These are phyloP conservation scores for Starmera dryadoides DNA, from an alignment of 805 yeast genomes.

Conservation along the genomic window DNA sequence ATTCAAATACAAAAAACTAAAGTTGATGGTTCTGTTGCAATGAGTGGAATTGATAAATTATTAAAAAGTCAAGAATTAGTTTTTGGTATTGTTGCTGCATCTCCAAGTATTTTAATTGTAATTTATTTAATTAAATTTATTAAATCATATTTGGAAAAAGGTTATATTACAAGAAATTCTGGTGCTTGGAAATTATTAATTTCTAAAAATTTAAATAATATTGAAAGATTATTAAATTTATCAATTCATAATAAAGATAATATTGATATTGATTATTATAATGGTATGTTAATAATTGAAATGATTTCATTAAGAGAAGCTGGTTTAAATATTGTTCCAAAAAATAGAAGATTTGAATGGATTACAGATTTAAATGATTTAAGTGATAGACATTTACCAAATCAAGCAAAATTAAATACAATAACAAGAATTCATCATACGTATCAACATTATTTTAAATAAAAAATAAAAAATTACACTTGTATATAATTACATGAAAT, in stretches of 20 bases:
- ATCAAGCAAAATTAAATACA: slow-evolving; percentile 35
- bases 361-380: slow-evolving; percentile 56
- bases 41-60: slow-evolving; percentile 84
- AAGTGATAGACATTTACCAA: slow-evolving; percentile 30
- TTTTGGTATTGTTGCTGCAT: slow-evolving; percentile 85
- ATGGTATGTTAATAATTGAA: slow-evolving; percentile 65
- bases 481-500: neutral
- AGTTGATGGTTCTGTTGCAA: slow-evolving; percentile 89
- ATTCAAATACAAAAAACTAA: slow-evolving; percentile 95
- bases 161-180: slow-evolving; percentile 20
- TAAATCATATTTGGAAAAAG: slow-evolving; percentile 25
- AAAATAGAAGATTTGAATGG: slow-evolving; percentile 45
- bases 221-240: slow-evolving; percentile 45
- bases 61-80: slow-evolving; percentile 88
- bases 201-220: slow-evolving; percentile 43
- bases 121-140: slow-evolving; percentile 34
- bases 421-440: slow-evolving; percentile 56
- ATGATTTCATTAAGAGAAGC: slow-evolving; percentile 45
- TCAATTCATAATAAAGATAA: slow-evolving; percentile 14
- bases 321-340: slow-evolving; percentile 46
- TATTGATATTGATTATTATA: slow-evolving; percentile 31
- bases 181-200: slow-evolving; percentile 22
- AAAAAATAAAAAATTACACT: too few species aligned
- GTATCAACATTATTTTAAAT: slow-evolving; percentile 37
- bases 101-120: slow-evolving; percentile 64